Evolutionary conservation across 495 filamentous ascomycete genomes (phyloP).

Genomic region (Trichoderma gamsii): DNA sequence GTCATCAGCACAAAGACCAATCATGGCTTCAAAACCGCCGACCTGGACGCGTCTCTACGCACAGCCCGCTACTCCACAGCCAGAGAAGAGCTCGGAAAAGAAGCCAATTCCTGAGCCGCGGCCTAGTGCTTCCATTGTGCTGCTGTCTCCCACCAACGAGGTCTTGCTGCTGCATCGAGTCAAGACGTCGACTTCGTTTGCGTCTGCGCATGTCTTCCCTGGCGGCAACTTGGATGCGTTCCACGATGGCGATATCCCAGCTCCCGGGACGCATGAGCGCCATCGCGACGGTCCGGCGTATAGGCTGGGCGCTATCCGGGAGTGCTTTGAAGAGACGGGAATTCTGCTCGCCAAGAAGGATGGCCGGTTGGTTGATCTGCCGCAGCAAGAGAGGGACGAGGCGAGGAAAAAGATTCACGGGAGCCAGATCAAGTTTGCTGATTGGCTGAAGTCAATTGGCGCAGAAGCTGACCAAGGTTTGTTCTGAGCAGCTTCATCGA

Average conservation of each 20-base stretch:
- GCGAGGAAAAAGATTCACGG: slow-evolving; percentile 64
- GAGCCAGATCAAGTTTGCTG: slow-evolving; percentile 50
- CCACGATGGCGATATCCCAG: slow-evolving; percentile 60
- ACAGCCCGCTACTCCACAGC: not conserved
- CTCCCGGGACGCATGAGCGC: slow-evolving; percentile 36
- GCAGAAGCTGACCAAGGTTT: slow-evolving; percentile 62
- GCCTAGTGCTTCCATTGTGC: slow-evolving; percentile 57
- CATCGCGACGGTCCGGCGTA: slow-evolving; percentile 67
- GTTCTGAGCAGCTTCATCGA: slow-evolving; percentile 8
- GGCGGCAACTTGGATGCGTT: slow-evolving; percentile 75
- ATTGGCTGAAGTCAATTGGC: slow-evolving; percentile 58
- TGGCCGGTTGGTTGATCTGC: slow-evolving; percentile 46
- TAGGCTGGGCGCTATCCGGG: slow-evolving; percentile 72
- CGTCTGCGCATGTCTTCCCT: slow-evolving; percentile 92
- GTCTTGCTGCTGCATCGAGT: slow-evolving; percentile 85
- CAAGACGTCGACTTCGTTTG: slow-evolving; percentile 71
- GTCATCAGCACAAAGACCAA: not conserved
- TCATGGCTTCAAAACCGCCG: not conserved
- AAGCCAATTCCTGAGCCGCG: slow-evolving; percentile 16
- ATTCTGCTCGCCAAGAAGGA: slow-evolving; percentile 63
- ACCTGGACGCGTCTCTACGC: slow-evolving; percentile 5
- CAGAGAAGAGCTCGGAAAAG: not conserved
- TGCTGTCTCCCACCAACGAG: slow-evolving; percentile 80
- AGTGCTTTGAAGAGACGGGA: slow-evolving; percentile 93
- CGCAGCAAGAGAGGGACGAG: slow-evolving; percentile 52